These are phyloP conservation scores for Dalbergia cultrata DNA, from an alignment of 306 rosid genomes.

Conservation along the genomic window DNA sequence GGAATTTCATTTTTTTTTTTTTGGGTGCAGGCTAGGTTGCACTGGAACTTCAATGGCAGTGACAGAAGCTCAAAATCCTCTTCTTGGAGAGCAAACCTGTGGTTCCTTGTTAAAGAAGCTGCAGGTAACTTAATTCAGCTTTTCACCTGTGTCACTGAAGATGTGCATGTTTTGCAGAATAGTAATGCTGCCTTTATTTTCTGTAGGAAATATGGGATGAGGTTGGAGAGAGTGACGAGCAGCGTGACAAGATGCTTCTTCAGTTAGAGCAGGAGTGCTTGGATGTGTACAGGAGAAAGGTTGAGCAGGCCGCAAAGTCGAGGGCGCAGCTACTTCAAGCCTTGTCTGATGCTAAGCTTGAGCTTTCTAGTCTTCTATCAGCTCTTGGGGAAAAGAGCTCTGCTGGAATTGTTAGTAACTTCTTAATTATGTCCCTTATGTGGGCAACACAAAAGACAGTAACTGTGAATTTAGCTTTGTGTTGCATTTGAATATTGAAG, in stretches of 20 bases:
- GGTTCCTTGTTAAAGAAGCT: conserved; percentile 91
- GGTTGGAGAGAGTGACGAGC: conserved; percentile 95
- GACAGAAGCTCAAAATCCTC: conserved; percentile 75
- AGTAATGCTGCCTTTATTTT: conserved; percentile 2
- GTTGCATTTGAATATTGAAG: conserved; percentile 3
- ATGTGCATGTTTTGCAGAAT: conserved; percentile 5
- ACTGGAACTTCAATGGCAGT: conserved; percentile 72
- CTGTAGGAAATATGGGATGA: conserved; percentile 97
- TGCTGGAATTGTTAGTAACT: conserved; percentile 58
- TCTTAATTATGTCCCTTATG: conserved; percentile 17
- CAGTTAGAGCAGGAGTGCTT: conserved; percentile 97
- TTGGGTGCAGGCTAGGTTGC: conserved; percentile 61
- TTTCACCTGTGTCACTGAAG: neutral
- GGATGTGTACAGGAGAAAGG: conserved; percentile 97
- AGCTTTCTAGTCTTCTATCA: conserved; percentile 82
- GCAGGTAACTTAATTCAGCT: conserved; percentile 63
- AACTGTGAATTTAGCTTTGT: neutral
- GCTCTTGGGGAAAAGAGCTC: conserved; percentile 88
- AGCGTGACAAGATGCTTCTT: conserved; percentile 97
- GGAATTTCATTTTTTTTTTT: conserved; percentile 14
- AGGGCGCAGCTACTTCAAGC: conserved; percentile 95
- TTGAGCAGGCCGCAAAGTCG: conserved; percentile 92
- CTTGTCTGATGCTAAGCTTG: conserved; percentile 80
- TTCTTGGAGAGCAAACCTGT: conserved; percentile 79
- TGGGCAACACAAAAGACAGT: neutral